A percentile compares a stretch with the other conserved stretches of the same genome.
Conservation (phyloP, 2,329 filamentous ascomycete genomes). For the Corinectria fuckeliana region DNA sequence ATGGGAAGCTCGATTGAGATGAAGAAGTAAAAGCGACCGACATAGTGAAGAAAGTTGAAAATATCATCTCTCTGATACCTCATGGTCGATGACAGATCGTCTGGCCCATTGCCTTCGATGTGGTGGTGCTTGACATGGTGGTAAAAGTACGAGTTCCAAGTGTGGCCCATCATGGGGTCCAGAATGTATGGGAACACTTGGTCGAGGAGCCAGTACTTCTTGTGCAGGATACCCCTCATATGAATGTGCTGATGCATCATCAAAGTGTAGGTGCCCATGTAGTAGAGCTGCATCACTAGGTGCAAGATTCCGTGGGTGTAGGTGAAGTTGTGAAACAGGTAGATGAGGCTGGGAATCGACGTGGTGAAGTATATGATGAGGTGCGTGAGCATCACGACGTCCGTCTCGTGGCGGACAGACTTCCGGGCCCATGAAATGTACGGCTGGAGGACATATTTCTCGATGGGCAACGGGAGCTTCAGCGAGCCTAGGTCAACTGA, state of each 20-base stretch:
- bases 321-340: conserved; percentile 70
- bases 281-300: conserved; percentile 69
- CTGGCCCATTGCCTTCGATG: conserved; percentile 79
- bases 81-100: conserved; percentile 78
- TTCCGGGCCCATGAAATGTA: conserved; percentile 63
- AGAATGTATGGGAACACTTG: conserved; percentile 73
- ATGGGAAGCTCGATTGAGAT: conserved; percentile 77
- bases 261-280: conserved; percentile 76
- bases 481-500: conserved; percentile 48
- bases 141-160: conserved; percentile 85
- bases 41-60: conserved; percentile 72
- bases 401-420: conserved; percentile 69
- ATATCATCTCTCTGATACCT: conserved; percentile 76
- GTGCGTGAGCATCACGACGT: conserved; percentile 81
- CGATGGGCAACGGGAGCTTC: conserved; percentile 47
- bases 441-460: conserved; percentile 61
- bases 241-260: conserved; percentile 90
- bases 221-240: conserved; percentile 70
- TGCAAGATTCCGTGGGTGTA: conserved; percentile 73
- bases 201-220: conserved; percentile 64
- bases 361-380: conserved; percentile 74
- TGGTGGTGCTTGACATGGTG: conserved; percentile 89
- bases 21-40: conserved; percentile 75
- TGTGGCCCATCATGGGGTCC: conserved; percentile 81
- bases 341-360: conserved; percentile 71